These are phyloP conservation scores for Fusarium poae DNA, from an alignment of 2,329 filamentous ascomycete species.

Conservation along the genomic window DNA sequence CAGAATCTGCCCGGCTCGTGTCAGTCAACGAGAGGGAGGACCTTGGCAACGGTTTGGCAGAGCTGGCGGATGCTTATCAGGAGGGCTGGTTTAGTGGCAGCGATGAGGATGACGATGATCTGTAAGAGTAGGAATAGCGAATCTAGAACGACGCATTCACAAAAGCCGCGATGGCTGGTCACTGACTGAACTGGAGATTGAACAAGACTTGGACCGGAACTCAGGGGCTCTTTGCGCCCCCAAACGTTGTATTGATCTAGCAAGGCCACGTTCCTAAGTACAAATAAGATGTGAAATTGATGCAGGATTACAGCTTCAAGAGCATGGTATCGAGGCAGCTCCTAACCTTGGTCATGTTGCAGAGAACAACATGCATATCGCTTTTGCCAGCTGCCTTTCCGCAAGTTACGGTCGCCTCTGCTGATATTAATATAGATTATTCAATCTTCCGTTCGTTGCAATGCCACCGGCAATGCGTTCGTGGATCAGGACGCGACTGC, in stretches of 20 bases:
- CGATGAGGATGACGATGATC: slow-evolving; percentile 75
- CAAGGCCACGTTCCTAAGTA: slow-evolving; percentile 49
- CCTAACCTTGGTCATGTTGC: slow-evolving; percentile 14
- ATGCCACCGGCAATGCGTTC: slow-evolving; percentile 35
- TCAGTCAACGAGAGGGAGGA: slow-evolving; percentile 84
- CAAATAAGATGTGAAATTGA: slow-evolving; percentile 41
- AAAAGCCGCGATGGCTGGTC: not conserved
- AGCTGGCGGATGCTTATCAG: slow-evolving; percentile 88
- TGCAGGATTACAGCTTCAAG: slow-evolving; percentile 14
- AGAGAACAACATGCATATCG: slow-evolving; percentile 2
- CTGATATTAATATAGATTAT: slow-evolving; percentile 44
- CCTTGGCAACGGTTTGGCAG: slow-evolving; percentile 83
- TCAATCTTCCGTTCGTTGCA: slow-evolving; percentile 34
- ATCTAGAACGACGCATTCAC: not conserved
- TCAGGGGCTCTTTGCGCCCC: slow-evolving; percentile 26
- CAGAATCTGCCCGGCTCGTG: slow-evolving; percentile 72
- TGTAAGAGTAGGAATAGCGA: slow-evolving; percentile 33
- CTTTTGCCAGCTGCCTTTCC: slow-evolving; percentile 14
- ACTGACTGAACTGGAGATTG: not conserved
- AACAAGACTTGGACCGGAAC: not conserved
- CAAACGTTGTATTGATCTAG: slow-evolving; percentile 52
- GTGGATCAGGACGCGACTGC: slow-evolving; percentile 27
- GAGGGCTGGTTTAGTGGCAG: slow-evolving; percentile 87
- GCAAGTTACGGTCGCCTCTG: slow-evolving; percentile 26
- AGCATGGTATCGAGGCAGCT: slow-evolving; percentile 5